These are phyloP conservation scores for Trametes cingulata DNA, from an alignment of 768 basidiomycete species.

Conservation along the genomic window DNA sequence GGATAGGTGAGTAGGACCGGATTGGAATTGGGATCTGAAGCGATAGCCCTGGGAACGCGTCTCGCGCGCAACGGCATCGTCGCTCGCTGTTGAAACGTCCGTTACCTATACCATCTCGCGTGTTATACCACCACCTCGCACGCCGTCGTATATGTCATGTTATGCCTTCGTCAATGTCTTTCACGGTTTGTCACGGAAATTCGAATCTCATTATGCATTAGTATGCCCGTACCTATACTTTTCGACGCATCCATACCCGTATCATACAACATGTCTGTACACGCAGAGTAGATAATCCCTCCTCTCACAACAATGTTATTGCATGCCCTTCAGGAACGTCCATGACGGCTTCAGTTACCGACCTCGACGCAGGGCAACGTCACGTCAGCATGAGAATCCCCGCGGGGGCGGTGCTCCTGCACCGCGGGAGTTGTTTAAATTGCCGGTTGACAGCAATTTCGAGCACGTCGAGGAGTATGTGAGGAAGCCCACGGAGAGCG, in stretches of 20 bases:
- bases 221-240: constrained; percentile 11
- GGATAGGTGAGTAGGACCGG: constrained; percentile 14
- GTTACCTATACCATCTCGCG: constrained; percentile 21
- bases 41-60: neutral
- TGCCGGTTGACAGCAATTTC: neutral
- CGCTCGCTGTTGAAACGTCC: neutral
- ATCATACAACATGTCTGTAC: constrained; percentile 13
- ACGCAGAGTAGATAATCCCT: constrained; percentile 9
- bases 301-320: neutral
- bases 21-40: constrained; percentile 6
- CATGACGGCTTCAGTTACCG: neutral
- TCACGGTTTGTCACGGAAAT: neutral
- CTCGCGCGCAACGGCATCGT: too few relatives aligned
- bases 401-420: neutral
- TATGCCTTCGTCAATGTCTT: neutral
- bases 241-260: constrained; percentile 18
- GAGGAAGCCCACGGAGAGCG: neutral
- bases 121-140: constrained; percentile 5
- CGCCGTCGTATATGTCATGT: constrained; percentile 5
- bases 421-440: neutral
- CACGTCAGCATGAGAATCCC: constrained; percentile 1
- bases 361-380: neutral
- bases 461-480: neutral
- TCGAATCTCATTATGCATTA: constrained; percentile 11
- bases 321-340: neutral